Percentiles rank a stretch among this genome's conserved stretches.
These are phyloP conservation scores for Russula vinacea DNA, from an alignment of 768 basidiomycete species.

Conservation along the genomic window DNA sequence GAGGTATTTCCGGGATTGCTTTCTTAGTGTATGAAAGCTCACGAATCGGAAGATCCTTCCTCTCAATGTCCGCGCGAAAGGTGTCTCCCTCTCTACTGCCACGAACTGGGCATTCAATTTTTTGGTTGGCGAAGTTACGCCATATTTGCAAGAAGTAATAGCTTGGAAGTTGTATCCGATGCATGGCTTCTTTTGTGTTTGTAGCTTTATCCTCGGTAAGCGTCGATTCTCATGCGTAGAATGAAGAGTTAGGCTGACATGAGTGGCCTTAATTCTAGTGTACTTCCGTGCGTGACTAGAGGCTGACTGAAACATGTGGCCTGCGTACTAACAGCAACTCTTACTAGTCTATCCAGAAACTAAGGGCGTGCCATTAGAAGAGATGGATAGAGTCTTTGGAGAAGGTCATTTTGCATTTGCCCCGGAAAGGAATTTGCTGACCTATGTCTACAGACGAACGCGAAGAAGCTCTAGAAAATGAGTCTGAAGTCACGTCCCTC, in stretches of 20 bases:
- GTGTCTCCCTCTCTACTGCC: slow-evolving; percentile 91
- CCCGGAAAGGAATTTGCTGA: neutral
- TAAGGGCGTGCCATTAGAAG: slow-evolving; percentile 81
- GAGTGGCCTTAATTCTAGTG: slow-evolving; percentile 41
- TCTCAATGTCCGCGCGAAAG: slow-evolving; percentile 83
- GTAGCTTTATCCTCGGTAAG: slow-evolving; percentile 77
- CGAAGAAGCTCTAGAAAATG: slow-evolving; percentile 64
- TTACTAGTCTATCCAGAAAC: slow-evolving; percentile 78
- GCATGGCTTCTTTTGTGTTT: slow-evolving; percentile 90
- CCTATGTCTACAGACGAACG: slow-evolving; percentile 39
- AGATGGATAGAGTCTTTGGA: slow-evolving; percentile 88
- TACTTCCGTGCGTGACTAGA: slow-evolving; percentile 57
- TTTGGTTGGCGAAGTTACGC: slow-evolving; percentile 84
- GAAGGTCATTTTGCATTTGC: slow-evolving; percentile 51
- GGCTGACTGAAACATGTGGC: neutral
- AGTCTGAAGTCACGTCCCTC: slow-evolving; percentile 59
- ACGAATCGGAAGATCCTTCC: slow-evolving; percentile 73
- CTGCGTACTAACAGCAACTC: slow-evolving; percentile 3
- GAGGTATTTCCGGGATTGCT: slow-evolving; percentile 49
- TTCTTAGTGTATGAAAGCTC: neutral
- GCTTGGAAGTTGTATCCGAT: slow-evolving; percentile 92
- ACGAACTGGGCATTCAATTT: slow-evolving; percentile 87
- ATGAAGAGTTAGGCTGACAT: slow-evolving; percentile 15
- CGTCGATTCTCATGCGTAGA: slow-evolving; percentile 23
- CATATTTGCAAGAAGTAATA: slow-evolving; percentile 81